A percentile compares a stretch with the other conserved stretches of the same genome.
Conservation (phyloP, 2,329 filamentous ascomycete genomes). For the Leptodontidium sp. region DNA sequence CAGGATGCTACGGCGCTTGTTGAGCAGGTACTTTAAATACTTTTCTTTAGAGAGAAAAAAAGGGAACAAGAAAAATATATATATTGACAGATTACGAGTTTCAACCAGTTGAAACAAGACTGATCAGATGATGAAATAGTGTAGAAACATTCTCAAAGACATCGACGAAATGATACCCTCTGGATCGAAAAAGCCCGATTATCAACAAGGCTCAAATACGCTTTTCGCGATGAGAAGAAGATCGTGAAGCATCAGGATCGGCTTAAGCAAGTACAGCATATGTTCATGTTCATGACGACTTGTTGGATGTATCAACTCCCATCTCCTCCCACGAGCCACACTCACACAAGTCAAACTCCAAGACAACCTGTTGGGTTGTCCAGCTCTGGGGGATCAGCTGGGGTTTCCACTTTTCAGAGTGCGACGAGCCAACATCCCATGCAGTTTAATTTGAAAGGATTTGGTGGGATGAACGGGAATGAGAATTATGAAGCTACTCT, state of each 20-base stretch:
- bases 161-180: constrained; percentile 28
- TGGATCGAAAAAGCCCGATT: constrained; percentile 27
- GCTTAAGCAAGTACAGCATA: constrained; percentile 31
- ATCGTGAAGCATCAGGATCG: constrained; percentile 27
- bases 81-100: too few relatives aligned
- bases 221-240: constrained; percentile 29
- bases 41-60: too few relatives aligned
- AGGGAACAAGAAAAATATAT: too few relatives aligned
- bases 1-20: constrained; percentile 24
- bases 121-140: constrained; percentile 19
- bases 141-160: constrained; percentile 21
- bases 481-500: constrained; percentile 23
- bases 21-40: constrained; percentile 19
- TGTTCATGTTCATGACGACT: constrained; percentile 36
- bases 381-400: not conserved
- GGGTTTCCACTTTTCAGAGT: not conserved
- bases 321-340: not conserved
- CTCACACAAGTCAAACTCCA: not conserved
- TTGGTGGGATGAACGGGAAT: not conserved
- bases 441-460: constrained; percentile 12
- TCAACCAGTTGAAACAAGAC: not conserved
- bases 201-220: constrained; percentile 29
- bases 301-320: constrained; percentile 32
- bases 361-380: not conserved
- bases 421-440: constrained; percentile 23